Percentiles rank a stretch among this genome's conserved stretches.
Conservation (phyloP, 2,329 filamentous ascomycete genomes). For the Cladosporium halotolerans region DNA sequence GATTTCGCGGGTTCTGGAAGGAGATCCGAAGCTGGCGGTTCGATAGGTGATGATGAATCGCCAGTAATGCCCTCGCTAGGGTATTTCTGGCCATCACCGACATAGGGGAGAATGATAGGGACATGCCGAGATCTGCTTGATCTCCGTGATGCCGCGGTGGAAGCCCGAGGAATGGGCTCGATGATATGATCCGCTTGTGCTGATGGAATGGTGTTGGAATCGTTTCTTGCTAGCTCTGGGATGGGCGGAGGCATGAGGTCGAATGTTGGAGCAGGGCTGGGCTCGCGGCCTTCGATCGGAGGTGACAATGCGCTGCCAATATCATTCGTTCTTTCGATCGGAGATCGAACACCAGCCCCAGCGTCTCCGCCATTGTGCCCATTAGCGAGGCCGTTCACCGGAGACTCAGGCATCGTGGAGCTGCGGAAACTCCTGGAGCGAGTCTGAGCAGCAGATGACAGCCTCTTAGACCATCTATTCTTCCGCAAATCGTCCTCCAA, state of each 20-base stretch:
- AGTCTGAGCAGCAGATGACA: background rate
- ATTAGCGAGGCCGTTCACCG: background rate
- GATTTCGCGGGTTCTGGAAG: background rate
- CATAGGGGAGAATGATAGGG: conserved; percentile 15
- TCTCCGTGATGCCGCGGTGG: background rate
- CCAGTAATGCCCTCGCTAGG: conserved; percentile 4
- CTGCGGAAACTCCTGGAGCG: background rate
- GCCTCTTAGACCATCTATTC: background rate
- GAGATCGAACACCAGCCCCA: background rate
- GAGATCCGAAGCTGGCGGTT: background rate
- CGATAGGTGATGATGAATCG: background rate
- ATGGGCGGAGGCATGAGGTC: background rate
- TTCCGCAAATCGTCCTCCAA: conserved; percentile 53
- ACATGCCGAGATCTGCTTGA: conserved; percentile 13
- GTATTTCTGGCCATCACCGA: conserved; percentile 12
- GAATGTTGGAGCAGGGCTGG: background rate
- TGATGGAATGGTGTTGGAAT: background rate
- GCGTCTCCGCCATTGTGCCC: background rate
- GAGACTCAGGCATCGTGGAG: background rate
- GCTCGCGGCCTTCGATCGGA: background rate
- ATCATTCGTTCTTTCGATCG: background rate
- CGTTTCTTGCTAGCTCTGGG: background rate
- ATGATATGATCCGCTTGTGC: background rate
- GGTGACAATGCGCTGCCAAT: background rate
- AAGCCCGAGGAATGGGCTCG: background rate